A percentile compares a stretch with the other conserved stretches of the same genome.
phyloP scores from a whole-genome alignment of 1,139 yeast species.

The Geotrichum australiense region DNA sequence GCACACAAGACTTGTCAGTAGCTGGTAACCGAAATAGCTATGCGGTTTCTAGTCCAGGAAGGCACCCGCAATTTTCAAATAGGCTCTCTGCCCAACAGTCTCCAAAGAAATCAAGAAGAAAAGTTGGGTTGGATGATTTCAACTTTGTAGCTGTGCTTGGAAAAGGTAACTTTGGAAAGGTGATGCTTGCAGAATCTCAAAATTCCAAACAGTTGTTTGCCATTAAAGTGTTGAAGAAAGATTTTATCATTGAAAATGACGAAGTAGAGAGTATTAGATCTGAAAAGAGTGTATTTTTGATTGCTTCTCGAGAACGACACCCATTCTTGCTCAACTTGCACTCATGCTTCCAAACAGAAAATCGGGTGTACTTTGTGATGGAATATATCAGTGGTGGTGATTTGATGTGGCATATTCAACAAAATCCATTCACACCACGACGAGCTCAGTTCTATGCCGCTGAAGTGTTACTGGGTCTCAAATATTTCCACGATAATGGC shows the following conservation, averaged over 20 bases:
- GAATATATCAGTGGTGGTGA: constrained; percentile 98
- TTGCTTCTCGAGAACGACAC: constrained; percentile 85
- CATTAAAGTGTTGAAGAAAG: constrained; percentile 90
- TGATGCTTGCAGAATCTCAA: constrained; percentile 90
- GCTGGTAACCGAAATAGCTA: constrained; percentile 6
- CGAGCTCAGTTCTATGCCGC: constrained; percentile 97
- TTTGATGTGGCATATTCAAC: constrained; percentile 98
- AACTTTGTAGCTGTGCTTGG: constrained; percentile 91
- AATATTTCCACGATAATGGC: constrained; percentile 92
- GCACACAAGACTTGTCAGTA: background rate
- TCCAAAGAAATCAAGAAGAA: constrained; percentile 37
- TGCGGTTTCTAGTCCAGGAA: background rate
- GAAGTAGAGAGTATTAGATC: constrained; percentile 93
- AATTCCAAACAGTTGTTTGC: constrained; percentile 77
- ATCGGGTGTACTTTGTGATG: constrained; percentile 95
- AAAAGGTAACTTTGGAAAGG: constrained; percentile 97
- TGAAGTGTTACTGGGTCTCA: constrained; percentile 83
- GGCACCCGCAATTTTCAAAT: constrained; percentile 1
- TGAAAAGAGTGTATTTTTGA: constrained; percentile 83
- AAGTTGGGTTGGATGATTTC: constrained; percentile 91
- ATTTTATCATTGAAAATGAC: constrained; percentile 87
- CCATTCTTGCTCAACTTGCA: constrained; percentile 88
- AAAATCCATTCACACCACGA: constrained; percentile 77
- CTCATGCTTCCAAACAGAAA: constrained; percentile 97
- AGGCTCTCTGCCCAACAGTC: constrained; percentile 8